Base-by-base conservation (phyloP, 768 basidiomycete genomes). In the Mycena kentingensis region DNA sequence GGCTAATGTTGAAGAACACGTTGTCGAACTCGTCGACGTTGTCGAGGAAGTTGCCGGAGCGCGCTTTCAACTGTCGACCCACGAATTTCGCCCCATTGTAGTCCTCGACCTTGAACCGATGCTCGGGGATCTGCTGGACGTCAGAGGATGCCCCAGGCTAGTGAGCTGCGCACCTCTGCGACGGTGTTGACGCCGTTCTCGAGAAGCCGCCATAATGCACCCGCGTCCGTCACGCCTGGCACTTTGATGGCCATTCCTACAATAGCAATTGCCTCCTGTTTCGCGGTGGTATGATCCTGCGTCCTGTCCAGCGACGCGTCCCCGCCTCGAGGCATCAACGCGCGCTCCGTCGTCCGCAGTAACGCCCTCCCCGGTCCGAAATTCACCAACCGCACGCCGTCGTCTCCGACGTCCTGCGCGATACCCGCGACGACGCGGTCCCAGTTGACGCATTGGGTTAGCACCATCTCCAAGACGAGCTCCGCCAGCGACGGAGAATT, bases 1-100 rank as follows among this genome's bases (percentile, higher is more conserved):
- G 87, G 34, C 82, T 86, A 38, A 88, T 79, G 35, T 78, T 81
- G 74, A 90, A 90, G 63, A 88, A 87, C 64, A 69, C 73, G 63
- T 87, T 74, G 64, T 90, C 88, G 60, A 90, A 90, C 43, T 73
- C 72, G 55, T 80, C 81, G 25, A 75, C 70, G 35, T 76, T 73
- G 18, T 75, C 66, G 45, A 90, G 64, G 63, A 90, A 90, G 63
- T 89, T 87, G 22, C 85, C 87, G 0, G 73, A 80, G 22, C 69
- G 73, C 12, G 79, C 77, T 57, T 76, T 79, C 70, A 83, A 76
- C 25, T 65, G 64, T 26, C 77, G 78, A 27, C 71, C 70, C 6
- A 70, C 52, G 6, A 64, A 62, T 31, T 63, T 62, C 19, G 43
- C 51, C 5, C 62, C 62, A n/a, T 61, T 64, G 55, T 79, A 79